Evolutionary conservation across 78 protist genomes (phyloP), one percentile per base, ranked within the genome.

Genomic region (Monocercomonoides exilis): DNA sequence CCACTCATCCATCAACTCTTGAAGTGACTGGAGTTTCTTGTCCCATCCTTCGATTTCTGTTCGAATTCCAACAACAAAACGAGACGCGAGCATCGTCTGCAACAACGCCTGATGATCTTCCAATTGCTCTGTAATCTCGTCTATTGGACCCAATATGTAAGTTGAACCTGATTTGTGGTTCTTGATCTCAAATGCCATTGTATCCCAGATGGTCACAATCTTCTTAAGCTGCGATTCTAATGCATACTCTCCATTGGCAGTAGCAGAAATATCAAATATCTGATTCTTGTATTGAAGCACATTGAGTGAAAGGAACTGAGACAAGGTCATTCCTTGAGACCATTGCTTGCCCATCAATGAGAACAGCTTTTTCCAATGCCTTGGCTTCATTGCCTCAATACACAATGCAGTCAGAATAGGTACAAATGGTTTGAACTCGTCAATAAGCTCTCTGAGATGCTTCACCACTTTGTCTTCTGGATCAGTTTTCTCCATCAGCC

Each of bases 1-100:
- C 95, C 94, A 92, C 46, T 89, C 95, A 46, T 95, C 96, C 2
- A 95, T 92, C n/a, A 91, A 44, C 29, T 93, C 95, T 1, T 85
- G 42, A 44, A 94, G 86, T 77, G 77, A 44, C 3, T 33, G 2
- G 1, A 95, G 84, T 2, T 87, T 41, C 44, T 5, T 43, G 4
- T 94, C 93, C 97, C 96, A 93, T 38, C n/a, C 34, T 45, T 92
- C 94, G 29, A 93, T 94, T 2, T 64, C 77, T 2, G 0, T 36
- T 5, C 90, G 91, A 32, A 91, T 86, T 34, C 89, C 95, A 0
- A 77, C 46, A n/a, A 92, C 92, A 87, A 87, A 92, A 3, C 94
- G 90, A 41, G 92, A 90, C 33, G 90, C 91, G 3, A 79, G 85
- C 70, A 94, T 92, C 84, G 97, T 90, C 11, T 90, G 84, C 1